These are phyloP conservation scores for Amanita molliuscula DNA, from an alignment of 768 basidiomycete species.

Conservation along the genomic window DNA sequence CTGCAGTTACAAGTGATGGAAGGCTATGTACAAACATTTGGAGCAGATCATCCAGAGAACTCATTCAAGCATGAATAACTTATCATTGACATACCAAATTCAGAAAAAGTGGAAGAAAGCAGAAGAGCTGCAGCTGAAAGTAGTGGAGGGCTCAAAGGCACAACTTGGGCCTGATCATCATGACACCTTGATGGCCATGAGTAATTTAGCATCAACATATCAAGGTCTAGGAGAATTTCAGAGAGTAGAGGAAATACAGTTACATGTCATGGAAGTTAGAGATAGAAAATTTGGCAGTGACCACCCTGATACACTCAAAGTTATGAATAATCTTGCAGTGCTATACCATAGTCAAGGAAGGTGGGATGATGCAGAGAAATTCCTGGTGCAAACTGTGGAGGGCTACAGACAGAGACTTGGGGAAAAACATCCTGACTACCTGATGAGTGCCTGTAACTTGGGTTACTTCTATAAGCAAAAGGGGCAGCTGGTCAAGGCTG, in stretches of 20 bases:
- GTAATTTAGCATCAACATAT: neutral
- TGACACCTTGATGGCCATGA: neutral
- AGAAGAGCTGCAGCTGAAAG: neutral
- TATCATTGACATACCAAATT: constrained; percentile 5
- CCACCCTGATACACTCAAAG: neutral
- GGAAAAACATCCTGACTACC: too few relatives aligned
- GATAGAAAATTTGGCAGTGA: constrained; percentile 2
- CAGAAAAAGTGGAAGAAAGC: neutral
- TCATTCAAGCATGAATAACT: neutral
- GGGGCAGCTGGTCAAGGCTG: too few relatives aligned
- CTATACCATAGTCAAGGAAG: neutral
- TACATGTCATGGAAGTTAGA: neutral
- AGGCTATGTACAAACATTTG: neutral
- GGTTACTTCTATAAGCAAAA: too few relatives aligned
- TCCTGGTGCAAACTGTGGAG: neutral
- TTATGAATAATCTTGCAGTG: neutral
- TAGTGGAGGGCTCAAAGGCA: neutral
- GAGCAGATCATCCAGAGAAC: neutral
- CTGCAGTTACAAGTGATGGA: neutral
- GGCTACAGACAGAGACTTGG: neutral
- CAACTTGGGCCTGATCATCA: neutral
- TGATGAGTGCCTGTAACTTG: too few relatives aligned
- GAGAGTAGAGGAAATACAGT: neutral
- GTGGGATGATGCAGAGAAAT: neutral
- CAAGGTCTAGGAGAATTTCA: neutral